Evolutionary conservation across 2,329 filamentous ascomycete genomes (phyloP), one percentile per base, ranked within the genome.

Genomic region (Aspergillus felis): DNA sequence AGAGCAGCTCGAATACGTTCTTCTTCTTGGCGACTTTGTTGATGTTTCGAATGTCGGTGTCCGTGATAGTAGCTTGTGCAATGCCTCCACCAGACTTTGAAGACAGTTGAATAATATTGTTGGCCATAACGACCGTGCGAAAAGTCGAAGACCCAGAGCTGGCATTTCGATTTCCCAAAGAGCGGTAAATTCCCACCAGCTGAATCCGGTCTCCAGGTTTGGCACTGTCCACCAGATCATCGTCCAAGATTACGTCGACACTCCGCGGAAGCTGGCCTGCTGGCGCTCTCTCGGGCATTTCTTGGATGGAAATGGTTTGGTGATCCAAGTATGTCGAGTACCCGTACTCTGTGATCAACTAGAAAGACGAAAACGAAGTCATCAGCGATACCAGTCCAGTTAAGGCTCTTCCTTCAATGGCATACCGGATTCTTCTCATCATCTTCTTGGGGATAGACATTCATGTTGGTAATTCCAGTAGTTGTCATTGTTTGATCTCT

Each of bases 151-250:
- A 97, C 68, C 90, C 93, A 68, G 92, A 86, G 57, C 90, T 89
- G 49, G 92, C 90, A 73, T 97, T 97, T 68, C 94, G 85, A 74
- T 97, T 99, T 70, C 94, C 95, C 4, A 99, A 82, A 1, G 94
- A 96, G 67, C 94, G 84, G 75, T 92, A 99, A 57, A 95, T 92
- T 54, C 94, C 94, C n/a, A 99, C 94, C 17, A 99, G 83, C 74
- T 99, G 94, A 61, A 99, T 91, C 65, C 94, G 85, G 76, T 99
- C 94, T 51, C 94, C 94, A 9, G 94, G 94, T 77, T 99, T 99
- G 59, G 94, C 91, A 58, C 85, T 87, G 73, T 99, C 94, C 17
- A 97, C 94, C 54, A 99, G 82, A 72, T 99, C 94, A 72, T 99
- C 94, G 72, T 99, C 94, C 63, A 99, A 80, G 65, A 99, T 92